Evolutionary conservation across 2,329 filamentous ascomycete genomes (phyloP).

Genomic region (Xylaria sp.): DNA sequence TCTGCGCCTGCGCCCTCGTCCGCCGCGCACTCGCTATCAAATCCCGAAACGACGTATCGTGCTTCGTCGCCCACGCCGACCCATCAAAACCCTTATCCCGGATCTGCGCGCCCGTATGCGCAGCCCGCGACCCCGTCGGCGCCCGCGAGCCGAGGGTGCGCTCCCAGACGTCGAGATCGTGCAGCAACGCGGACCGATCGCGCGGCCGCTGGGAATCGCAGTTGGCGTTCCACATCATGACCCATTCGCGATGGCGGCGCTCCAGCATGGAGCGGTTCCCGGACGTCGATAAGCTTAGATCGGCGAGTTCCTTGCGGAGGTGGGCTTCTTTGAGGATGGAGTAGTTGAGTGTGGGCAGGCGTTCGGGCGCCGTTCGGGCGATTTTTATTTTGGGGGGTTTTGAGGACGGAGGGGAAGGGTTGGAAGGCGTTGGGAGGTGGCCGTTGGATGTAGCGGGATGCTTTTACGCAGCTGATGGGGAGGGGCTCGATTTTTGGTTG

Average conservation of each 20-base stretch:
- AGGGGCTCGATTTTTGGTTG: slow-evolving; percentile 26
- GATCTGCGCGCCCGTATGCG: slow-evolving; percentile 47
- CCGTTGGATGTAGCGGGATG: slow-evolving; percentile 11
- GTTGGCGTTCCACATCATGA: slow-evolving; percentile 95
- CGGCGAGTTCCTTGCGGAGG: slow-evolving; percentile 73
- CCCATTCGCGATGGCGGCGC: slow-evolving; percentile 83
- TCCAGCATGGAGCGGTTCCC: slow-evolving; percentile 68
- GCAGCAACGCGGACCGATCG: slow-evolving; percentile 63
- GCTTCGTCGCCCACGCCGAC: slow-evolving; percentile 64
- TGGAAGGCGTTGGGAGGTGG: slow-evolving; percentile 16
- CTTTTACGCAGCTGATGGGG: slow-evolving; percentile 4
- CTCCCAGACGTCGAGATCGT: slow-evolving; percentile 83
- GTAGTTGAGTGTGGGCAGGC: slow-evolving; percentile 78
- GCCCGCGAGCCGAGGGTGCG: slow-evolving; percentile 66
- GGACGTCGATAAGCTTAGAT: slow-evolving; percentile 68
- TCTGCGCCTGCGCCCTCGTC: slow-evolving; percentile 42
- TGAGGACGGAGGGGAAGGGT: slow-evolving; percentile 18
- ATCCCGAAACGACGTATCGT: slow-evolving; percentile 70
- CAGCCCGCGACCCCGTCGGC: slow-evolving; percentile 35
- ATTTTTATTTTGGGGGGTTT: slow-evolving; percentile 14
- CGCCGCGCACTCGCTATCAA: slow-evolving; percentile 71
- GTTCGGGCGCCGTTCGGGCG: slow-evolving; percentile 43
- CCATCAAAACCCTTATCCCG: slow-evolving; percentile 88
- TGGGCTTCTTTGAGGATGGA: slow-evolving; percentile 74
- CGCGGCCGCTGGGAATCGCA: slow-evolving; percentile 77